Base-by-base conservation (phyloP, 257 asterid species). In the Vinca minor region DNA sequence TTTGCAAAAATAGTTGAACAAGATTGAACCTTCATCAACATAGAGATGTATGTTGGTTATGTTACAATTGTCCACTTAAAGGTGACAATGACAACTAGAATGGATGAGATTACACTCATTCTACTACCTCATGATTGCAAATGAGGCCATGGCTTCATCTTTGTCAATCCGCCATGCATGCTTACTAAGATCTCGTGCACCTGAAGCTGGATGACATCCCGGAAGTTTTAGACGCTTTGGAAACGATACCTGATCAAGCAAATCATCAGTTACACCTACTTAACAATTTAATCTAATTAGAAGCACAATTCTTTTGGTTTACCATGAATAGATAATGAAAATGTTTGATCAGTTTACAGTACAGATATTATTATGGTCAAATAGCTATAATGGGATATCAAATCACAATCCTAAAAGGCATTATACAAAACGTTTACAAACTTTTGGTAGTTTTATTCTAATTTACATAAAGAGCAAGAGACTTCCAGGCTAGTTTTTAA, bases 111-210 rank as follows among this genome's bases (percentile, higher is more conserved):
- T 42, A 9, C 9, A n/a, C 42, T 49, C 20, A 23, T 64, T 73
- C 73, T 63, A 89, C 73, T 63, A 89, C 98, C 98, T 89, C 98
- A 92, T 92, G 64, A 89, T 79, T 56, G 97, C 86, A 82, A 84
- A 92, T 57, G 87, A 85, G 71, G 94, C 18, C 80, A 78, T 81
- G 29, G 59, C 12, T 78, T 92, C 98, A 81, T 92, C 96, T 73
- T 89, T 92, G 78, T 92, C 95, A 63, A 92, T 81, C 75, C 94
- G 82, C 98, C 97, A 92, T 58, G 75, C 72, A 71, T 77, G 93
- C 65, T 73, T 79, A 59, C 26, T 65, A 44, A 89, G 85, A 80
- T 82, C 83, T 69, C 70, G 84, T 52, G 67, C 59, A 71, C 69
- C 69, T 53, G 94, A 79, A 73, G 73, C 74, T 69, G 71, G 65